phyloP scores from a whole-genome alignment of 805 yeast species.

The Candida fluviatilis region DNA sequence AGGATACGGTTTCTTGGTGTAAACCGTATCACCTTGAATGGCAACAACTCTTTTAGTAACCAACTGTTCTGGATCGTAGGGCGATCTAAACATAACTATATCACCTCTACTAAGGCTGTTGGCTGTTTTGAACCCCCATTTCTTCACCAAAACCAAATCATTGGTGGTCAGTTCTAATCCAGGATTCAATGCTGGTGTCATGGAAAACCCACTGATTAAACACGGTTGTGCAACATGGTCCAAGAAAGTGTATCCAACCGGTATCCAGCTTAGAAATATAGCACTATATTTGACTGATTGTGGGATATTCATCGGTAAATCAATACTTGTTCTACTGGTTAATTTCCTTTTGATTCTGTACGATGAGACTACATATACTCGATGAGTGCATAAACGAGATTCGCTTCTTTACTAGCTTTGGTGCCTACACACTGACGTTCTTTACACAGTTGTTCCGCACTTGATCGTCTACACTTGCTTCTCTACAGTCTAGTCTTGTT shows the following conservation, averaged over 20 bases:
- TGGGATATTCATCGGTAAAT: neutral
- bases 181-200: slow-evolving; percentile 88
- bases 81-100: slow-evolving; percentile 73
- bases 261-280: slow-evolving; percentile 57
- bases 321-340: too few relatives aligned
- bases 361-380: too few relatives aligned
- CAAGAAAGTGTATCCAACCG: slow-evolving; percentile 64
- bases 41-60: slow-evolving; percentile 80
- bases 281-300: neutral
- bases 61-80: slow-evolving; percentile 71
- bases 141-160: slow-evolving; percentile 69
- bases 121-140: slow-evolving; percentile 49
- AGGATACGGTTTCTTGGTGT: slow-evolving; percentile 60
- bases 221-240: slow-evolving; percentile 74
- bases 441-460: too few relatives aligned
- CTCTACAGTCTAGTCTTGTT: too few relatives aligned
- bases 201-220: slow-evolving; percentile 73
- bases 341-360: too few relatives aligned
- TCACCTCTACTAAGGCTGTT: slow-evolving; percentile 56
- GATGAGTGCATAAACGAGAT: too few relatives aligned
- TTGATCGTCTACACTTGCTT: too few relatives aligned
- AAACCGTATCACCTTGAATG: slow-evolving; percentile 63
- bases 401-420: too few relatives aligned
- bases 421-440: too few relatives aligned
- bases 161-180: slow-evolving; percentile 39